Conservation (phyloP, 805 yeast species). For the Danielia reshetovae region DNA sequence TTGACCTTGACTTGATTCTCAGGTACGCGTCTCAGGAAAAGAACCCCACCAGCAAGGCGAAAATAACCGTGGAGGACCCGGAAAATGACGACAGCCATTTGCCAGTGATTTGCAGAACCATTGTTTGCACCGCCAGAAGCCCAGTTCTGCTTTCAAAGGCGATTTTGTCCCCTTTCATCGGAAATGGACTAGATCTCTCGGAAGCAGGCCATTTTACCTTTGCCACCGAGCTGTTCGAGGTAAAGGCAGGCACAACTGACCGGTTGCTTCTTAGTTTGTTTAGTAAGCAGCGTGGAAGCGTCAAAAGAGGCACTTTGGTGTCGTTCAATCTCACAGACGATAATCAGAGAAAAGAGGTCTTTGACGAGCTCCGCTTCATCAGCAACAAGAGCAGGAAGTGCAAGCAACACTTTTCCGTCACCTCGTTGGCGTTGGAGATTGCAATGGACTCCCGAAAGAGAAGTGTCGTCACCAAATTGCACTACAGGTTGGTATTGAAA, state of each 20-base stretch:
- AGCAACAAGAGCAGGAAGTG: constrained; percentile 11
- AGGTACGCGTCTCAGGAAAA: constrained; percentile 4
- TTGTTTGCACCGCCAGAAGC: constrained; percentile 3
- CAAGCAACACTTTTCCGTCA: constrained; percentile 8
- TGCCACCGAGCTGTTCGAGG: constrained; percentile 9
- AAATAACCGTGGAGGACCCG: neutral
- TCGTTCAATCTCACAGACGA: constrained; percentile 11
- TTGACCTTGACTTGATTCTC: constrained; percentile 14
- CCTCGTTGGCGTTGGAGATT: constrained; percentile 4
- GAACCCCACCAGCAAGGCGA: neutral
- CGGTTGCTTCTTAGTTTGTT: constrained; percentile 8
- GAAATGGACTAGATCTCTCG: constrained; percentile 3
- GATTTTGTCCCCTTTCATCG: constrained; percentile 5
- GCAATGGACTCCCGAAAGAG: constrained; percentile 5
- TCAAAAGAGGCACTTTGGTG: constrained; percentile 8
- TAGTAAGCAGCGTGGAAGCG: constrained; percentile 5
- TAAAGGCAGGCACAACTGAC: constrained; percentile 6
- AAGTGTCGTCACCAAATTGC: constrained; percentile 2
- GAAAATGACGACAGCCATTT: neutral
- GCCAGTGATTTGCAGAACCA: constrained; percentile 5
- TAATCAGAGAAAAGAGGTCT: constrained; percentile 1
- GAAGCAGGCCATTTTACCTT: neutral
- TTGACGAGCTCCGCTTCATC: constrained; percentile 12
- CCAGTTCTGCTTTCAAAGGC: constrained; percentile 5
- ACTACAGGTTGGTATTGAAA: constrained; percentile 8